Conservation (phyloP, 2,329 filamentous ascomycete genomes). For the Alternaria sp. region DNA sequence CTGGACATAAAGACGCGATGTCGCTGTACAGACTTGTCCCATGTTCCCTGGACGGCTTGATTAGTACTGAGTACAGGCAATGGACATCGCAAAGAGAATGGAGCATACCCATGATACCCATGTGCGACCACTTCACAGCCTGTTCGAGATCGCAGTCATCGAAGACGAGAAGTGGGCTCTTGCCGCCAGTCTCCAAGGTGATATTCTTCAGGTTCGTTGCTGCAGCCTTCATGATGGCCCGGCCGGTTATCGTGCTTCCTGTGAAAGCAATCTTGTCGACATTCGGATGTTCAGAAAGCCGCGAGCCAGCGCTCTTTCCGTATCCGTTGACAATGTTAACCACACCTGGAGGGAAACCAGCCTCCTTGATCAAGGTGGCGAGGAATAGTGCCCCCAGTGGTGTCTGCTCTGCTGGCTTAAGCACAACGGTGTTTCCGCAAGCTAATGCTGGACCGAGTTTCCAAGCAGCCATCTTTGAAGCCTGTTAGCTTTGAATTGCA, state of each 20-base stretch:
- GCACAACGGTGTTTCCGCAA: not conserved
- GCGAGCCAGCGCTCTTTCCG: not conserved
- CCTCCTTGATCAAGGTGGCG: not conserved
- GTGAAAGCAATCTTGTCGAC: not conserved
- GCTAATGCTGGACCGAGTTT: not conserved
- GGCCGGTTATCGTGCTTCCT: not conserved
- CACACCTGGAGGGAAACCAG: not conserved
- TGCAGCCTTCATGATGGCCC: not conserved
- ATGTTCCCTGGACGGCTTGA: not conserved
- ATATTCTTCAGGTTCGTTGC: not conserved
- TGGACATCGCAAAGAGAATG: not conserved
- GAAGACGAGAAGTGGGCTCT: not conserved
- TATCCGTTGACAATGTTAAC: not conserved
- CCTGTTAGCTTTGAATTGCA: not conserved
- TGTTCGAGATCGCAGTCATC: not conserved
- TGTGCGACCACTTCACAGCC: not conserved
- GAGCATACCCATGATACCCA: not conserved
- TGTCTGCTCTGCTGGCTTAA: not conserved
- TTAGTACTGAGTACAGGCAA: fast-evolving
- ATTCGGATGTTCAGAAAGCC: not conserved
- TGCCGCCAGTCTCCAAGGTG: not conserved
- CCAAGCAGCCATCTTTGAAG: not conserved
- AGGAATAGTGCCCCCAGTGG: not conserved
- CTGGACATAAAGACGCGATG: not conserved
- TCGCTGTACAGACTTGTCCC: not conserved